phyloP scores from a whole-genome alignment of 768 basidiomycete genomes.

The Cantharellus cinnabarinus region DNA sequence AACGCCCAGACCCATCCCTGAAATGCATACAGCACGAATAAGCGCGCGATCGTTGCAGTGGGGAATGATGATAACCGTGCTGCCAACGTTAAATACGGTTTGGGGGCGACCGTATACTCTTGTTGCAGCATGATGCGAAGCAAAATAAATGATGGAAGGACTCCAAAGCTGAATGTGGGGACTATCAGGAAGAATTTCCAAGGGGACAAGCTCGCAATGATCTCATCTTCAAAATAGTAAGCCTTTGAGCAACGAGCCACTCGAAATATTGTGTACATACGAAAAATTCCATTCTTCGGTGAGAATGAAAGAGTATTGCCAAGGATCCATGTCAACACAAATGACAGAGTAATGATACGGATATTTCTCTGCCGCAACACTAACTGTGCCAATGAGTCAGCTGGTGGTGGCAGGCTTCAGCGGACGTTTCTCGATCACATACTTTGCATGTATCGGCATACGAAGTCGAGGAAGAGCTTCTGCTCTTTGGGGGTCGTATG shows the following conservation, averaged over 20 bases:
- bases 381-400: not conserved
- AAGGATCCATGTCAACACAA: not conserved
- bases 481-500: too few species aligned
- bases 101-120: not conserved
- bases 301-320: not conserved
- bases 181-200: not conserved
- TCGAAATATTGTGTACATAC: not conserved
- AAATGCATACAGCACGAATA: not conserved
- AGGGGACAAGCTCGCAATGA: not conserved
- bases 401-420: too few species aligned
- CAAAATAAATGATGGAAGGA: not conserved
- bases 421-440: too few species aligned
- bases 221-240: not conserved
- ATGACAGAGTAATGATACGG: not conserved
- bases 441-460: too few species aligned
- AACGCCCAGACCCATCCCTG: not conserved
- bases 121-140: not conserved
- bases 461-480: too few species aligned
- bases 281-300: not conserved
- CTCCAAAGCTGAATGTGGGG: not conserved
- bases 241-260: not conserved
- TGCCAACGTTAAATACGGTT: not conserved
- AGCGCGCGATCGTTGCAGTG: not conserved
- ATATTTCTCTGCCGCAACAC: constrained; percentile 1
- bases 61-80: not conserved